Evolutionary conservation across 1,284 basidiomycete genomes (phyloP), one percentile per base, ranked within the genome.

Genomic region (Schizopora paradoxa): DNA sequence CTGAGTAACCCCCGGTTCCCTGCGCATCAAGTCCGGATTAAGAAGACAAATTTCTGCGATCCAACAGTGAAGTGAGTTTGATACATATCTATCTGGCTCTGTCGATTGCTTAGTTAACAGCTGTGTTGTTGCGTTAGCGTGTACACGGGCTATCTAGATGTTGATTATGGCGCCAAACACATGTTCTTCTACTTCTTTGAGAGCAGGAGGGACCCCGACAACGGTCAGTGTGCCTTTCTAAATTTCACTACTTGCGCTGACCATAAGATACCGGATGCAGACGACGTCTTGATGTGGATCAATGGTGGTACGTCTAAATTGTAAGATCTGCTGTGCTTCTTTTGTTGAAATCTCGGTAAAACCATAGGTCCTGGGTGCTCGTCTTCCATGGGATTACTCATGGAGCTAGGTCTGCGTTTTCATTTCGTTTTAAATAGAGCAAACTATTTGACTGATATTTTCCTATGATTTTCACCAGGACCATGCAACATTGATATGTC

Each of bases 131-230:
- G 22, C 22, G 10, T n/a, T 36, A 75, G 72, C 47, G 73, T 71
- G 13, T 82, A 78, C 51, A 79, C 80, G 1, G 79, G 79, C 1
- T 82, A 82, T 56, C 60, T 82, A 18, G 79, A 81, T 50, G 67
- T 82, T 4, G 83, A 79, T 32, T 63, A 63, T 41, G 72, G 74
- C 25, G 77, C 78, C 26, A 74, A 80, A 50, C 79, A 81, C 51
- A 70, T 81, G 58, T 91, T 89, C 69, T 91, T 91, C 67, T 88
- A 86, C 64, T 91, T 90, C 67, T 91, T 91, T 61, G 86, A 88
- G 63, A 86, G 82, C 42, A 67, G 86, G 47, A 70, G 72, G 33
- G 68, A 82, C 49, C 86, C 87, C 1, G 71, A 72, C 13, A 70
- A 72, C 67, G 65, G 66, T 64, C 27, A 34, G 49, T 25, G 7